Percentiles rank a stretch among this genome's conserved stretches.
phyloP scores from a whole-genome alignment of 2,329 filamentous ascomycete genomes.

The Scedosporium boydii region DNA sequence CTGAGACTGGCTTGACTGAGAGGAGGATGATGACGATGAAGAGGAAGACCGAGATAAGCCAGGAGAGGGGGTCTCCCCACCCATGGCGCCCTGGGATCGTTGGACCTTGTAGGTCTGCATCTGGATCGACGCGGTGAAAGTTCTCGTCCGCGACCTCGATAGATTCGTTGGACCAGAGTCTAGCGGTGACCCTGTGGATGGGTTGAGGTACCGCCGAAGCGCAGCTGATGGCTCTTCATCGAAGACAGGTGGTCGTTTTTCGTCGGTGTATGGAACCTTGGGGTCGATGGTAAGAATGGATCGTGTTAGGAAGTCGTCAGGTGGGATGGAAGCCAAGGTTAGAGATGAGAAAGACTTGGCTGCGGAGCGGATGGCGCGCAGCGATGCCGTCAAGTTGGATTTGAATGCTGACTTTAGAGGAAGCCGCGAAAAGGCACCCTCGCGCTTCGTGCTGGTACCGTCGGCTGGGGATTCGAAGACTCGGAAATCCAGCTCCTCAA shows the following conservation, averaged over 20 bases:
- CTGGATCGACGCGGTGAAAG: conserved; percentile 58
- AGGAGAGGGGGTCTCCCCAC: conserved; percentile 20
- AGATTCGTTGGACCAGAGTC: conserved; percentile 11
- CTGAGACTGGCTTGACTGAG: conserved; percentile 19
- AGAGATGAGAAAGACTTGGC: conserved; percentile 54
- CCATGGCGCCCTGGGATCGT: conserved; percentile 27
- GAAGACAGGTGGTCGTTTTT: conserved; percentile 52
- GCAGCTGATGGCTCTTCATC: conserved; percentile 57
- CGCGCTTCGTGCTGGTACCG: conserved; percentile 12
- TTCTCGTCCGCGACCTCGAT: conserved; percentile 17
- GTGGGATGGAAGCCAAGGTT: conserved; percentile 53
- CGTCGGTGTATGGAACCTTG: conserved; percentile 56
- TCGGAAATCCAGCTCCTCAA: conserved; percentile 35
- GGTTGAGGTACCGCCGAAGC: conserved; percentile 58
- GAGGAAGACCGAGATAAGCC: not conserved
- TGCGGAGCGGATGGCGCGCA: conserved; percentile 54
- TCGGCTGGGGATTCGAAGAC: conserved; percentile 11
- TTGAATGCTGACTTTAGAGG: conserved; percentile 53
- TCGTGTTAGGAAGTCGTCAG: conserved; percentile 57
- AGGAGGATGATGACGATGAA: conserved; percentile 16
- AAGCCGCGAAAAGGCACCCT: conserved; percentile 13
- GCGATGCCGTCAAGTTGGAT: conserved; percentile 58
- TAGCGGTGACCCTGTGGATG: conserved; percentile 35
- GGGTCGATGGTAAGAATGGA: conserved; percentile 60
- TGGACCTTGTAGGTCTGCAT: conserved; percentile 62